Percentiles rank a stretch among this genome's conserved stretches.
Conservation (phyloP, 768 basidiomycete species). For the Mycena capillaripes region DNA sequence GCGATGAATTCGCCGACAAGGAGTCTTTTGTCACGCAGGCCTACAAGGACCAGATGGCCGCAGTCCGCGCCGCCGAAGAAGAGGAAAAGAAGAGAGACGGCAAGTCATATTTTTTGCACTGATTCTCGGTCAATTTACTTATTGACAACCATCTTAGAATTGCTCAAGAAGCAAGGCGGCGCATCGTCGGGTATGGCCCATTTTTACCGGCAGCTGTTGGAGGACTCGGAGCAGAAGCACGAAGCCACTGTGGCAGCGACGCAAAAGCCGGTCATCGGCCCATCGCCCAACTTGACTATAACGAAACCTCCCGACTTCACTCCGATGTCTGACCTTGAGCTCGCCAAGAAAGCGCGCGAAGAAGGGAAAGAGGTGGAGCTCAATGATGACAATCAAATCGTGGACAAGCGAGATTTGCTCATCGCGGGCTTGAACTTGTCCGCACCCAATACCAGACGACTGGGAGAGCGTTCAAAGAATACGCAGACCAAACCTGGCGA, state of each 20-base stretch:
- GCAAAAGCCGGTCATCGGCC: constrained; percentile 70
- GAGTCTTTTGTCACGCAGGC: constrained; percentile 98
- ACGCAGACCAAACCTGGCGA: constrained; percentile 45
- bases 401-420: constrained; percentile 94
- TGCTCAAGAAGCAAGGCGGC: constrained; percentile 71
- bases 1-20: constrained; percentile 94
- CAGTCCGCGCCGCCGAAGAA: constrained; percentile 91
- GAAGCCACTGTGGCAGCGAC: constrained; percentile 90
- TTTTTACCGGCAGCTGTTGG: constrained; percentile 84
- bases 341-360: constrained; percentile 76
- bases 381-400: constrained; percentile 97
- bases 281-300: constrained; percentile 79
- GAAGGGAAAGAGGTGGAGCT: constrained; percentile 91
- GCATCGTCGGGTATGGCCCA: constrained; percentile 84
- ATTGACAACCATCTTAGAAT: constrained; percentile 54
- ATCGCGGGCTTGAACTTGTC: constrained; percentile 94
- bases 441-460: constrained; percentile 81
- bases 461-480: constrained; percentile 60
- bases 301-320: constrained; percentile 76
- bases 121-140: constrained; percentile 5
- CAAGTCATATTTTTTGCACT: constrained; percentile 49
- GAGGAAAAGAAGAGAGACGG: constrained; percentile 93
- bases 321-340: constrained; percentile 78
- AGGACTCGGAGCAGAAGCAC: constrained; percentile 86
- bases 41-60: constrained; percentile 96